Conservation (phyloP, 2,329 filamentous ascomycete species). For the Fusarium oxysporum region DNA sequence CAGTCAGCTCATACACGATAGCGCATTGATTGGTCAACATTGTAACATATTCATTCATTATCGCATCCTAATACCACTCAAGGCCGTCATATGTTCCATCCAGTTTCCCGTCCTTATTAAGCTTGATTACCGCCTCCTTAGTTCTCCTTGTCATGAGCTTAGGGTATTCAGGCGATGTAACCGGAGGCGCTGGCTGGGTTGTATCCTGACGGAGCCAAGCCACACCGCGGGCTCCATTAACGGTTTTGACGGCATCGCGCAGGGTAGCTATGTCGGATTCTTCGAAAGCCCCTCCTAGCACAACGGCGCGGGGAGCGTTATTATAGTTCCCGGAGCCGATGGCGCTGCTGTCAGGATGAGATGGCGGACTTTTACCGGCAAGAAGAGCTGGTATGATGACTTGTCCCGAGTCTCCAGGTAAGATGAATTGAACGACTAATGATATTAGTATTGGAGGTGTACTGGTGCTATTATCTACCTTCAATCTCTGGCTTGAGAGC, state of each 20-base stretch:
- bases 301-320: not conserved
- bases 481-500: conserved; percentile 30
- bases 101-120: conserved; percentile 10
- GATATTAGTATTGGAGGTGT: not conserved
- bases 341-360: conserved; percentile 3
- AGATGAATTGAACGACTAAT: conserved; percentile 22
- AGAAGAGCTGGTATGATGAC: conserved; percentile 19
- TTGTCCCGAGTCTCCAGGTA: conserved; percentile 23
- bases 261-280: conserved; percentile 14
- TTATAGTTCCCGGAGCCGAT: conserved; percentile 20
- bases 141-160: conserved; percentile 24
- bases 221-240: not conserved
- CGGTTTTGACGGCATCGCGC: not conserved
- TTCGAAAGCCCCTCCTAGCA: conserved; percentile 19
- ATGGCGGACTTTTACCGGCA: not conserved
- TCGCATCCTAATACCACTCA: conserved; percentile 24
- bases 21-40: not conserved
- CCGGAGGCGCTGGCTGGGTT: conserved; percentile 2
- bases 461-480: not conserved
- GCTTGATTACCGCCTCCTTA: conserved; percentile 20
- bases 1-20: not conserved
- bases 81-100: conserved; percentile 7
- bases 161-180: conserved; percentile 26
- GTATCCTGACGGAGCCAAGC: conserved; percentile 27
- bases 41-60: not conserved